Base-by-base conservation (phyloP, 2,329 filamentous ascomycete species). In the Ceratocystis harringtonii region DNA sequence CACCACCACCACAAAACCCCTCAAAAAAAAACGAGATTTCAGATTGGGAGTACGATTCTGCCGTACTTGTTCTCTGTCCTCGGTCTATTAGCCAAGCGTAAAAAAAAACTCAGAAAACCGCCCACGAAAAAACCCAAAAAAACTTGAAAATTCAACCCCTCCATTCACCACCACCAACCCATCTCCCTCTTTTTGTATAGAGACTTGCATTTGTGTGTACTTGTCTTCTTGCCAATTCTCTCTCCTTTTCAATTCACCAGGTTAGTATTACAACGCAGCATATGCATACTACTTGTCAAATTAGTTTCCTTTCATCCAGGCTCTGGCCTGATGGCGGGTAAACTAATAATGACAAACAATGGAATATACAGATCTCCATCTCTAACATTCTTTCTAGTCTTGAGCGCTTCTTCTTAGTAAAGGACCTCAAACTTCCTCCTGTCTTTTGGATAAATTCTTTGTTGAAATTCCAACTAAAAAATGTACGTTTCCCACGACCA, bases 101-200 rank as follows among this genome's bases (percentile, higher is more conserved):
- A 65, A 67, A 67, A 66, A 67, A 67, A 67, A 67, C 57, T 65
- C 66, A 67, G 66, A 67, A 67, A 67, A 67, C 62, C 62, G 63
- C 57, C 73, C 71, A 73, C 73, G 75, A 75, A 74, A 75, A 41
- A 74, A 75, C 73, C 77, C 76, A 81, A 81, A 81, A 76, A 75
- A 75, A 76, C 72, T 75, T 80, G 83, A 84, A 84, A 84, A 84
- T 83, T 72, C 79, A 82, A 84, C 83, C 76, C 75, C 74, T 69
- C 72, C 73, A 77, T 77, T 82, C 48, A 58, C 66, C 67, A 70
- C 78, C 78, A 76, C 72, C 70, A 67, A 41, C 12, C 36, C 36
- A 63, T 63, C 36, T 15, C 28, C 61, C 25, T 61, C 65, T 55
- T 61, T 41, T 41, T 41, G 36, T 41, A 45, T 65, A 30, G 63